phyloP scores from a whole-genome alignment of 208 protist species.

The Leishmania martiniquensis region DNA sequence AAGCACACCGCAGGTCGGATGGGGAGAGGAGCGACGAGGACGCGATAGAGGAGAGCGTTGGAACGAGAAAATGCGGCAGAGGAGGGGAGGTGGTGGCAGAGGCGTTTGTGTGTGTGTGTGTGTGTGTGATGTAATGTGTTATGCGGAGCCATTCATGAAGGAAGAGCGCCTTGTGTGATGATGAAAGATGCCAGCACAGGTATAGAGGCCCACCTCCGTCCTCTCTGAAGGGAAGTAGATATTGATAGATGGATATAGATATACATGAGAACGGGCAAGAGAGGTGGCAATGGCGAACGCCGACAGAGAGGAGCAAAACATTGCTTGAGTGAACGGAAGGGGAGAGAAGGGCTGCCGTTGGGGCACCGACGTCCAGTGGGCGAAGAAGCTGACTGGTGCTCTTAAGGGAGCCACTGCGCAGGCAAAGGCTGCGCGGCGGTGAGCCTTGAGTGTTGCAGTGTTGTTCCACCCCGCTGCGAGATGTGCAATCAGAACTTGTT shows the following conservation, averaged over 20 bases:
- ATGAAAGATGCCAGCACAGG: not conserved
- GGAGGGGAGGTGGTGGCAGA: not conserved
- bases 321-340: not conserved
- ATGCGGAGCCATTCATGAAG: not conserved
- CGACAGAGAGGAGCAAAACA: too few species aligned
- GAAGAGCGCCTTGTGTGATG: not conserved
- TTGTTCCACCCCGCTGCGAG: not conserved
- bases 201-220: not conserved
- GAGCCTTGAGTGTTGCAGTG: not conserved
- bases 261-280: not conserved
- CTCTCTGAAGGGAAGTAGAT: not conserved
- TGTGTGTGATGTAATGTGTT: not conserved
- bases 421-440: not conserved
- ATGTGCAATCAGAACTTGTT: not conserved
- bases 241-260: not conserved
- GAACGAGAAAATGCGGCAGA: not conserved
- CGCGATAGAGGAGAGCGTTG: not conserved
- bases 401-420: not conserved
- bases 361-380: not conserved
- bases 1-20: not conserved
- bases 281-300: not conserved
- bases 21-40: not conserved
- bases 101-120: not conserved
- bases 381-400: not conserved
- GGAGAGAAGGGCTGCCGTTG: not conserved